These are phyloP conservation scores for Starmerella vaccinii DNA, from an alignment of 805 yeast genomes.

Conservation along the genomic window DNA sequence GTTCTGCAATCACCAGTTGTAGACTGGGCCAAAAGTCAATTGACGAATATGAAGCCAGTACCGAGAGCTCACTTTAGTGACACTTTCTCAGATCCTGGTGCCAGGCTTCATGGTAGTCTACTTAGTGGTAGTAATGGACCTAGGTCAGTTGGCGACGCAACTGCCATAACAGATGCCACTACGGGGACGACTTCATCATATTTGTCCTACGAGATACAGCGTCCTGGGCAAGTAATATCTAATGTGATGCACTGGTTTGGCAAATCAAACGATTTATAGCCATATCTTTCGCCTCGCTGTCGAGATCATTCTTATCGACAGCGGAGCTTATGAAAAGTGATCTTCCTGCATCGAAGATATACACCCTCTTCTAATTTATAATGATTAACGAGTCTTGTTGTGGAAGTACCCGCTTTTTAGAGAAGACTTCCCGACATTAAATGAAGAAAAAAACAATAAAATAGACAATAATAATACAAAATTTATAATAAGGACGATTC, in stretches of 20 bases:
- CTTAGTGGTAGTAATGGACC: background rate
- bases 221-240: background rate
- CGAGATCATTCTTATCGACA: too few relatives aligned
- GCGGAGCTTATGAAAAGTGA: too few relatives aligned
- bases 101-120: background rate
- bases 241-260: slow-evolving; percentile 3
- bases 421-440: too few relatives aligned
- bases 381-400: too few relatives aligned
- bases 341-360: too few relatives aligned
- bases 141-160: background rate
- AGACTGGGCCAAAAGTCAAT: background rate
- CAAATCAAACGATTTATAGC: background rate
- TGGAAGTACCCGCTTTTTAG: too few relatives aligned
- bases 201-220: background rate
- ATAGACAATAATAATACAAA: background rate
- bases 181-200: background rate
- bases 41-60: background rate
- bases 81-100: background rate
- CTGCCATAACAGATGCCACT: background rate
- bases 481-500: background rate
- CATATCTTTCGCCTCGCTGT: too few relatives aligned
- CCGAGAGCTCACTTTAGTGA: background rate
- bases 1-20: background rate
- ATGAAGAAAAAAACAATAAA: background rate
- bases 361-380: too few relatives aligned